phyloP scores from a whole-genome alignment of 805 yeast species.

The Cyberlindnera subsufficiens region DNA sequence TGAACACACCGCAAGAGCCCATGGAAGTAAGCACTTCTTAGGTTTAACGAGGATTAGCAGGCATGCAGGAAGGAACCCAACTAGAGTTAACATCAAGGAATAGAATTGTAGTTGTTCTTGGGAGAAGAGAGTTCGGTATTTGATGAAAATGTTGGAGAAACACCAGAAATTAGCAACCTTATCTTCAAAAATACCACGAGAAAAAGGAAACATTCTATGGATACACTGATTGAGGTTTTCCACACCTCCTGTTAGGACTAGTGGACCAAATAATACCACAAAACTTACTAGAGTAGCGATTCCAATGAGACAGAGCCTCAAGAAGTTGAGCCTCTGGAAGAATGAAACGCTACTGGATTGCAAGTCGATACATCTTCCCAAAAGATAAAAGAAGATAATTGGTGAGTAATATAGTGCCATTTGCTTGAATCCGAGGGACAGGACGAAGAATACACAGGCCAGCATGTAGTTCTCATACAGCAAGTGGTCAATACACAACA shows the following conservation, averaged over 20 bases:
- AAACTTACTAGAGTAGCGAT: constrained; percentile 56
- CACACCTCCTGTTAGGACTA: constrained; percentile 40
- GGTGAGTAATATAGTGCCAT: constrained; percentile 95
- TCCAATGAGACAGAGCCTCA: constrained; percentile 57
- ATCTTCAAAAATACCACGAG: constrained; percentile 92
- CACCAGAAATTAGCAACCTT: constrained; percentile 99
- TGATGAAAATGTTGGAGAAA: constrained; percentile 73
- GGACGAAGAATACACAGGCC: constrained; percentile 73
- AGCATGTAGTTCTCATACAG: constrained; percentile 55
- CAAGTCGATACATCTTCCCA: constrained; percentile 41
- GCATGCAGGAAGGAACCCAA: constrained; percentile 52
- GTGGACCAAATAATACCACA: constrained; percentile 50
- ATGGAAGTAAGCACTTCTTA: constrained; percentile 45
- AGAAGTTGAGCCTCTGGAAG: constrained; percentile 38
- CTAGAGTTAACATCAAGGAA: constrained; percentile 49
- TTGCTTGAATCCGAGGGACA: constrained; percentile 82
- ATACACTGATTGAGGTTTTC: constrained; percentile 37
- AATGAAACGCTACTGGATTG: constrained; percentile 7
- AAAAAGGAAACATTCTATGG: constrained; percentile 87
- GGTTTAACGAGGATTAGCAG: constrained; percentile 45
- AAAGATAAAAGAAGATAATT: constrained; percentile 71
- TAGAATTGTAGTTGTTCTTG: constrained; percentile 51
- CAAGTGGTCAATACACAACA: constrained; percentile 61
- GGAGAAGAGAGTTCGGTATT: constrained; percentile 54
- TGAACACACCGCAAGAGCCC: constrained; percentile 78